A percentile compares a stretch with the other conserved stretches of the same genome.
phyloP scores from a whole-genome alignment of 2,329 filamentous ascomycete species.

The Venturia oleaginea region DNA sequence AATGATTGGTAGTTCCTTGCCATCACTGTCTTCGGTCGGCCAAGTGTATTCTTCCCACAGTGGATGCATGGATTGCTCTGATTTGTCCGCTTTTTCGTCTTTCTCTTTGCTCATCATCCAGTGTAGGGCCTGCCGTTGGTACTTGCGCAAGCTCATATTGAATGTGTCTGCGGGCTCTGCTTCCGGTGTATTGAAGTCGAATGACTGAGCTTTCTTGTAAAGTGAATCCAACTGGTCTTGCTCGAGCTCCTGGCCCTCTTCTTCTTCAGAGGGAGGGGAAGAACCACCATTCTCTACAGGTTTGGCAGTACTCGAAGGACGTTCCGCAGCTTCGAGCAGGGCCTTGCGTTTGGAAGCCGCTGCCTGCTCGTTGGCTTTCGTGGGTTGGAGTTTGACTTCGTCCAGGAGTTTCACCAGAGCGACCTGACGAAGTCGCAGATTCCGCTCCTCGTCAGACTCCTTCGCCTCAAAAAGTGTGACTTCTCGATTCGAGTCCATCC shows the following conservation, averaged over 20 bases:
- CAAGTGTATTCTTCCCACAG: constrained; percentile 94
- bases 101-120: constrained; percentile 97
- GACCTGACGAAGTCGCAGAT: constrained; percentile 74
- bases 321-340: constrained; percentile 75
- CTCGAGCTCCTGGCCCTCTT: constrained; percentile 85
- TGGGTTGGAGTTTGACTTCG: constrained; percentile 75
- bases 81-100: constrained; percentile 56
- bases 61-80: constrained; percentile 83
- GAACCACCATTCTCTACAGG: constrained; percentile 38
- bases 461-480: constrained; percentile 72
- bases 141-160: constrained; percentile 72
- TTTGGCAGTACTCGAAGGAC: constrained; percentile 41
- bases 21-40: constrained; percentile 81
- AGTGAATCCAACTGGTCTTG: constrained; percentile 90
- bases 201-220: constrained; percentile 93
- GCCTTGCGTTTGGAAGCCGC: constrained; percentile 75
- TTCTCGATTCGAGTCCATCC: constrained; percentile 60
- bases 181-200: constrained; percentile 86
- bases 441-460: constrained; percentile 77
- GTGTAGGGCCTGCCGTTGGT: constrained; percentile 88
- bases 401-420: constrained; percentile 81
- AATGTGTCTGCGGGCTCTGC: constrained; percentile 78
- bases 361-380: constrained; percentile 61
- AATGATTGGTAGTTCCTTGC: constrained; percentile 59
- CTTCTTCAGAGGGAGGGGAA: constrained; percentile 55